Base-by-base conservation (phyloP, 805 yeast species). In the Candida arabinofermentans region DNA sequence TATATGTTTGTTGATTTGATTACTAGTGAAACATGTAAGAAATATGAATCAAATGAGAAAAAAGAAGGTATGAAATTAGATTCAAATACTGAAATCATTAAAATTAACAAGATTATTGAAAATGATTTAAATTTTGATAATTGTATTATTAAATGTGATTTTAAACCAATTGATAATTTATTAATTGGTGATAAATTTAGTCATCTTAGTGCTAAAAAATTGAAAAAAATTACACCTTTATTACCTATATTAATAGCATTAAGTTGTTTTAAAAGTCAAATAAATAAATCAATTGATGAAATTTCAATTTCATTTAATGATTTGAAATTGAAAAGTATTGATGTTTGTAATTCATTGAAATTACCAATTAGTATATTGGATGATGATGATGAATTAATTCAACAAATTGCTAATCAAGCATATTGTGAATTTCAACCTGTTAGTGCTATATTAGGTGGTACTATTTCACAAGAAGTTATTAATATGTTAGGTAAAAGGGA, bases 401-500 rank as follows among this genome's bases (percentile, higher is more conserved):
- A 64, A 5, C 55, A 62, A 21, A 59, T 82, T 34, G 48, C 72
- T 1, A 60, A 55, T 17, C 87, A 83, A 55, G 72, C 71, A 7
- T 67, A 55, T 47, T 62, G 87, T 2, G 95, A 89, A 55, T 77
- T 85, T 50, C 74, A 88, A 9, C 96, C 97, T 1, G 81, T 82
- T 0, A 79, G 93, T 4, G 95, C 98, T 0, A 76, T 93, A 2
- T 51, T 91, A 6, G 99, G 98, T 5, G 99, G 98, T 1, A 74
- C 87, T 1, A 63, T 91, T 19, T 85, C 95, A 2, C 99, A 93
- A 63, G 96, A 90, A 59, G 83, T 88, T 12, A 84, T 93, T 35
- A 93, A 93, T 64, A 79, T 74, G 41, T 62, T 91, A 39, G 83
- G 93, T 33, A 76, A 77, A 50, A 78, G 81, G 50, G 89, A 86